Evolutionary conservation across 2,329 filamentous ascomycete genomes (phyloP), one percentile per base, ranked within the genome.

Genomic region (Dothideomycetidae sp.): DNA sequence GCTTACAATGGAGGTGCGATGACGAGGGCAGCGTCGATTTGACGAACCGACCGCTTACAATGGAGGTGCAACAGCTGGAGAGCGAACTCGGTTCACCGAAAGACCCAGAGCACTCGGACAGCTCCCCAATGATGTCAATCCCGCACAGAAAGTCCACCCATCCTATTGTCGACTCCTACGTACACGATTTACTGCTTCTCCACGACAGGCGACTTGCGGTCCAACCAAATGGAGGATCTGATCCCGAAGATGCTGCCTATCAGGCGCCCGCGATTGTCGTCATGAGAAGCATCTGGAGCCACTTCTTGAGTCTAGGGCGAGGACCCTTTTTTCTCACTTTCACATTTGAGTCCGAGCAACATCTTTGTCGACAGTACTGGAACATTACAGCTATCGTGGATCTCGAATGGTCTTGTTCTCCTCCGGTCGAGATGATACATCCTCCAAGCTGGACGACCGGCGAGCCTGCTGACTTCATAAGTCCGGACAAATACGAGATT

Each of bases 271-370:
- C 21, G 7, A 7, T 26, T n/a, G 21, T n/a, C n/a, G 21, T 7
- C 21, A 26, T 26, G 21, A 7, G 21, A n/a, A 26, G 7, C 21
- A n/a, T 26, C 21, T n/a, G 7, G 21, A 7, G 7, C n/a, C 21
- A 7, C 21, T 26, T 26, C n/a, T 9, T n/a, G 23, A 9, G 5
- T 16, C 5, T 10, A 39, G n/a, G n/a, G n/a, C n/a, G n/a, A 14
- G 36, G 34, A 3, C 35, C 33, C 9, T 48, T 48, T 29, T 23
- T 46, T 13, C 21, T 46, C 18, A 36, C 26, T 3, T 34, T 64
- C 7, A 62, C 56, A 64, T 42, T 41, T 63, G 13, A 58, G 61
- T 31, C 46, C 50, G 32, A 58, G 57, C 40, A 64, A 65, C 37
- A 53, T 57, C 28, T 56, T 49, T 29, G 48, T 58, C 16, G 52